Evolutionary conservation across 2,329 filamentous ascomycete species (phyloP).

Genomic region (Harringtonia lauricola): DNA sequence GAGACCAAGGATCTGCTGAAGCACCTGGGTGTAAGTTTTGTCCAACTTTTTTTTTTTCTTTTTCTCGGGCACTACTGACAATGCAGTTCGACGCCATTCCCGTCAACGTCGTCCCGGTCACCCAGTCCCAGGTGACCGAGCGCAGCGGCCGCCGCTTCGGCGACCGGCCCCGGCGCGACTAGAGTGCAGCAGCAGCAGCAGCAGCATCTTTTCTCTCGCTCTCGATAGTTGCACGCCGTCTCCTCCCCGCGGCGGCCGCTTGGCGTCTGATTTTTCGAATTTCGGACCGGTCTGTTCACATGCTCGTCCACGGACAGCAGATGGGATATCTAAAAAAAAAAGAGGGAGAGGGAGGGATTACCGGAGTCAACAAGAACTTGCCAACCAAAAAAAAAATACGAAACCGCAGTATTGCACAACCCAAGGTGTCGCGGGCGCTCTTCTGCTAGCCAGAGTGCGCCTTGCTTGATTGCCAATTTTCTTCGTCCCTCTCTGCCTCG

Average conservation of each 20-base stretch:
- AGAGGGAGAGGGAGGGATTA: background rate
- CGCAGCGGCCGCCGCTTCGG: conserved; percentile 44
- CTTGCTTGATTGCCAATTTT: conserved; percentile 76
- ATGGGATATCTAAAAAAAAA: background rate
- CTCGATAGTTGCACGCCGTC: background rate
- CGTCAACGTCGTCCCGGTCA: conserved; percentile 87
- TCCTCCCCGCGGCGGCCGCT: too few species aligned
- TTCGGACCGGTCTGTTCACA: background rate
- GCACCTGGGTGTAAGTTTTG: conserved; percentile 82
- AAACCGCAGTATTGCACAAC: conserved; percentile 34
- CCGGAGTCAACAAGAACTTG: conserved; percentile 6
- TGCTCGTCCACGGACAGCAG: background rate
- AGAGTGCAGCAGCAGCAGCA: too few species aligned
- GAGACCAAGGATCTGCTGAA: conserved; percentile 99
- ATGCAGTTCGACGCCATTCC: conserved; percentile 88
- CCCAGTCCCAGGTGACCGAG: conserved; percentile 79
- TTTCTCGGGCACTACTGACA: background rate
- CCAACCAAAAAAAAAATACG: conserved; percentile 8
- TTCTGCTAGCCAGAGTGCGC: conserved; percentile 38
- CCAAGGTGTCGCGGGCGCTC: conserved; percentile 89
- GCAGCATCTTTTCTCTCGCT: too few species aligned
- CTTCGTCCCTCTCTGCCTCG: conserved; percentile 20
- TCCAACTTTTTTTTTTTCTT: background rate
- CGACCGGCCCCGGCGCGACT: conserved; percentile 34
- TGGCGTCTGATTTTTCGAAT: too few species aligned